Conservation (phyloP, 169 alveolate genomes). For the Eimeria praecox region DNA sequence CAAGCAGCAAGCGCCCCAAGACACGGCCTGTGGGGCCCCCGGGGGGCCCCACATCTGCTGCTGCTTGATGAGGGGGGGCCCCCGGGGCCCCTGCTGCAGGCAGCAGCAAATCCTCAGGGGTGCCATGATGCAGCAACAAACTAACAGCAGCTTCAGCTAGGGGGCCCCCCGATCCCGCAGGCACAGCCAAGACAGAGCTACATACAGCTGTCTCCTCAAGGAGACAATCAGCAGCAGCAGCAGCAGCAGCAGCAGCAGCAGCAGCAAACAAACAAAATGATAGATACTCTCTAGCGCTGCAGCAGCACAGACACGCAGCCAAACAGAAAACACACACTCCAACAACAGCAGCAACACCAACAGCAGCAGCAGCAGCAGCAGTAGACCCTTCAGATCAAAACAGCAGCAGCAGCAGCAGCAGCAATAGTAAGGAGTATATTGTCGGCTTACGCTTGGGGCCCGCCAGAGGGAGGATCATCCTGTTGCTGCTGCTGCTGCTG, state of each 20-base stretch:
- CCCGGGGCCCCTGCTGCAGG: neutral
- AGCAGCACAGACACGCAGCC: neutral
- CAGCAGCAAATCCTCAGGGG: slow-evolving; percentile 36
- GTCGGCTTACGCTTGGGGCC: neutral
- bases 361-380: slow-evolving; percentile 22
- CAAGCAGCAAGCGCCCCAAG: slow-evolving; percentile 19
- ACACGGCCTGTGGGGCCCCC: slow-evolving; percentile 1
- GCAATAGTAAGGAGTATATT: neutral
- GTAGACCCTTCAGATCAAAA: too few relatives aligned
- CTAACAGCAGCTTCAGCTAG: slow-evolving; percentile 37
- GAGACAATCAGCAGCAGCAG: neutral
- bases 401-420: neutral
- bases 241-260: neutral
- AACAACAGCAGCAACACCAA: slow-evolving; percentile 34
- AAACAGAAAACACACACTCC: neutral
- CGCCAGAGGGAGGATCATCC: neutral
- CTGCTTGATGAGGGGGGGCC: neutral
- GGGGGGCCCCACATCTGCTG: neutral
- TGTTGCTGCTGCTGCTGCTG: slow-evolving; percentile 48
- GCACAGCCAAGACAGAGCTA: neutral
- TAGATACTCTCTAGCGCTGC: neutral
- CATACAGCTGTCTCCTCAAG: neutral
- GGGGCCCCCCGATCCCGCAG: slow-evolving; percentile 21
- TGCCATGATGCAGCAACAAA: slow-evolving; percentile 37
- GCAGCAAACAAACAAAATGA: neutral